A percentile compares a stretch with the other conserved stretches of the same genome.
phyloP scores from a whole-genome alignment of 805 yeast species.

The Teunomyces funiuensis region DNA sequence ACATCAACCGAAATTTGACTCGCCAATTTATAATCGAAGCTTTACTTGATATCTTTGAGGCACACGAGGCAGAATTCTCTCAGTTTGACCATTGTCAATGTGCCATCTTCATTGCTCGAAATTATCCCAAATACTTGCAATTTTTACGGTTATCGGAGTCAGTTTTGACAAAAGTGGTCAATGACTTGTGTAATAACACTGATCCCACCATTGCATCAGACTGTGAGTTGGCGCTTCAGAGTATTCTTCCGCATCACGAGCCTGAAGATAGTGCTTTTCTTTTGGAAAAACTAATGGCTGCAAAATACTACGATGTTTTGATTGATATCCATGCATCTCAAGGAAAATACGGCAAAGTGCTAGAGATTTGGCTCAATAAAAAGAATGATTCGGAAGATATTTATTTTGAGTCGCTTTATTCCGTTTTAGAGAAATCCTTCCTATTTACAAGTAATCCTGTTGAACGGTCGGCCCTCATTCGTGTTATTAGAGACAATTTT shows the following conservation, averaged over 20 bases:
- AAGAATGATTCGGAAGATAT: conserved; percentile 9
- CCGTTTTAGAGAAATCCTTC: conserved; percentile 29
- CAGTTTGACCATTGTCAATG: conserved; percentile 34
- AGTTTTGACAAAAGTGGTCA: conserved; percentile 47
- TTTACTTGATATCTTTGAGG: conserved; percentile 56
- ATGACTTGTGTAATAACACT: conserved; percentile 47
- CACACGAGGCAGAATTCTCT: conserved; percentile 22
- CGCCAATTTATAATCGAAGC: conserved; percentile 81
- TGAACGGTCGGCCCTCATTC: conserved; percentile 25
- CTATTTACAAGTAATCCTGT: conserved; percentile 14
- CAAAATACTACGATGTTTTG: conserved; percentile 59
- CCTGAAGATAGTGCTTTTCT: conserved; percentile 55
- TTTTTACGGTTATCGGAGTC: conserved; percentile 72
- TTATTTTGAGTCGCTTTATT: conserved; percentile 15
- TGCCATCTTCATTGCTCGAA: conserved; percentile 74
- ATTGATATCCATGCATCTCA: conserved; percentile 56
- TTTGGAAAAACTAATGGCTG: conserved; percentile 50
- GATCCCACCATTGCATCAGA: conserved; percentile 45
- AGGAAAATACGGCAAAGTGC: conserved; percentile 49
- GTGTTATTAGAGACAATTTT: conserved; percentile 26
- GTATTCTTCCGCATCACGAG: conserved; percentile 64
- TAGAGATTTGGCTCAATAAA: conserved; percentile 50
- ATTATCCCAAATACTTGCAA: conserved; percentile 82
- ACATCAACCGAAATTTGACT: conserved; percentile 39
- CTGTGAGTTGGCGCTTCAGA: conserved; percentile 74